Evolutionary conservation across 1,139 yeast species (phyloP).

Genomic region (Diutina rugosa): DNA sequence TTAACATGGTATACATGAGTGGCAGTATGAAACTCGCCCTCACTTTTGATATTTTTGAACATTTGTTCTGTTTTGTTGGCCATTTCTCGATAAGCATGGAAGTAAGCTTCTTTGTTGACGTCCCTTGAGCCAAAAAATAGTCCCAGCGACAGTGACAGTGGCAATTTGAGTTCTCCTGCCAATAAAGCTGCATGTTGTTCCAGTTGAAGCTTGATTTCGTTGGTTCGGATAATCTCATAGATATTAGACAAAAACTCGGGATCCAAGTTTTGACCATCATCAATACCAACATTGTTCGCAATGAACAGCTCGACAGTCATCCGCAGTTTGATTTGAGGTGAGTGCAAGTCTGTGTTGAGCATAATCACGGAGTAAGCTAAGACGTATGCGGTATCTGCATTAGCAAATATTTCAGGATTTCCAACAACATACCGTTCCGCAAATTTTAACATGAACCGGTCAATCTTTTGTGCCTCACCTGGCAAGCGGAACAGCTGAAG

Average conservation of each 20-base stretch:
- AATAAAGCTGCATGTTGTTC: slow-evolving; percentile 91
- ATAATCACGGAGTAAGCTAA: slow-evolving; percentile 85
- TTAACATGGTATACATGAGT: slow-evolving; percentile 83
- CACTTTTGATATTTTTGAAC: slow-evolving; percentile 40
- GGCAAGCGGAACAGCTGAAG: slow-evolving; percentile 87
- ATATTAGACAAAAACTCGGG: slow-evolving; percentile 55
- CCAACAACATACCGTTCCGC: slow-evolving; percentile 87
- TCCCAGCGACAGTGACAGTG: slow-evolving; percentile 24
- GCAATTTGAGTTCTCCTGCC: slow-evolving; percentile 39
- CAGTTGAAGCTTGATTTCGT: slow-evolving; percentile 83
- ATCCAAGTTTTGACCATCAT: slow-evolving; percentile 80
- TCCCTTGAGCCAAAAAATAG: slow-evolving; percentile 71
- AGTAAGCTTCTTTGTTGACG: slow-evolving; percentile 71
- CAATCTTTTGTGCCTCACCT: slow-evolving; percentile 97
- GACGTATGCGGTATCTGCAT: slow-evolving; percentile 90
- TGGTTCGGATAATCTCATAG: slow-evolving; percentile 60
- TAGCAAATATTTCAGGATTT: slow-evolving; percentile 74
- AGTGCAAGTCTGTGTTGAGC: slow-evolving; percentile 90
- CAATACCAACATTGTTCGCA: slow-evolving; percentile 82
- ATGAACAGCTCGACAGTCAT: slow-evolving; percentile 86
- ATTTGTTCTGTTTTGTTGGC: slow-evolving; percentile 79
- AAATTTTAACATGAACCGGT: slow-evolving; percentile 90
- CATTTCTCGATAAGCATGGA: slow-evolving; percentile 87
- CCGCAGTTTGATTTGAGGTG: slow-evolving; percentile 72
- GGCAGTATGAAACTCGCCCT: slow-evolving; percentile 42